Evolutionary conservation across 306 rosid species (phyloP).

Genomic region (Prunus persica): Prunus_persica_NCBIv2 NC_034016.1:12700501-12701000

Average conservation of each 20-base stretch:
- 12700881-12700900: background rate
- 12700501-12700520: slow-evolving; percentile 85
- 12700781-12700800: background rate
- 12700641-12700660: background rate
- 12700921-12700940: background rate
- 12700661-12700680: background rate
- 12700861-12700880: background rate
- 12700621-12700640: background rate
- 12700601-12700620: background rate
- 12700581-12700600: background rate
- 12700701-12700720: background rate
- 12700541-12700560: slow-evolving; percentile 65
- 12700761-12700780: background rate
- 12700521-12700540: slow-evolving; percentile 76
- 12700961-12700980: background rate
- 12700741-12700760: background rate
- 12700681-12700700: background rate
- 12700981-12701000: background rate
- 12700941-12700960: background rate
- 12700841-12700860: background rate
- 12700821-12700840: too few species aligned
- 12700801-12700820: background rate
- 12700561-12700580: slow-evolving; percentile 48
- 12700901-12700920: background rate
- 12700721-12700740: background rate